Percentiles rank a stretch among this genome's conserved stretches.
Evolutionary conservation across 2,329 filamentous ascomycete species (phyloP).

Genomic region (Fusarium gaditjirri): DNA sequence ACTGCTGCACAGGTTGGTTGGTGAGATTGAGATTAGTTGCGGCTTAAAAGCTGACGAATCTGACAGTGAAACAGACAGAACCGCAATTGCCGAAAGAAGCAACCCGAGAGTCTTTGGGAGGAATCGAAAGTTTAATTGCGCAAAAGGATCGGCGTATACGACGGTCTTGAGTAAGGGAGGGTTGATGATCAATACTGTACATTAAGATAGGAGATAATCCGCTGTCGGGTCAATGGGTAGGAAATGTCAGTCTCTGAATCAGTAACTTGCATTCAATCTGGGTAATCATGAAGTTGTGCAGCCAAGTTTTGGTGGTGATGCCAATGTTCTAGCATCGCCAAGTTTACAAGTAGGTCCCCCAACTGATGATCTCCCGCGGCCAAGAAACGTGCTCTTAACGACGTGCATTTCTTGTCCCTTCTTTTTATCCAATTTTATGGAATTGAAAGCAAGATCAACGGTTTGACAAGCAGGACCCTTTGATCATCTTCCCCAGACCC

Average conservation of each 20-base stretch:
- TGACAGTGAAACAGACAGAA: not conserved
- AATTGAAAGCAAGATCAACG: not conserved
- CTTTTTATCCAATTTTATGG: not conserved
- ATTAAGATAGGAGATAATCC: not conserved
- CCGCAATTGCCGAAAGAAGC: slow-evolving; percentile 1
- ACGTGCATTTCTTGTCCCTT: not conserved
- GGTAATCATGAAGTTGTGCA: not conserved
- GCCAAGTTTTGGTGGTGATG: not conserved
- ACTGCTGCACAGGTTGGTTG: not conserved
- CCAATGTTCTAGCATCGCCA: slow-evolving; percentile 22
- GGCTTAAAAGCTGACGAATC: slow-evolving; percentile 1
- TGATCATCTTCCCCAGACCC: slow-evolving; percentile 2
- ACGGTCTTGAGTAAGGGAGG: not conserved
- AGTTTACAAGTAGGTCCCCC: slow-evolving; percentile 7
- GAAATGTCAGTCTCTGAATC: not conserved
- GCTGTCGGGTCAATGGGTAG: not conserved
- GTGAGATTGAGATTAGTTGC: not conserved
- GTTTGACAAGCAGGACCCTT: not conserved
- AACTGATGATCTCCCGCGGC: slow-evolving; percentile 30
- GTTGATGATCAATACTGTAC: not conserved
- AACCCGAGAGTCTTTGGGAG: not conserved
- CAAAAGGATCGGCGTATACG: slow-evolving; percentile 1
- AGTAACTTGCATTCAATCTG: not conserved
- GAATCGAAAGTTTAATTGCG: not conserved
- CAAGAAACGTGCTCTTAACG: slow-evolving; percentile 17